Percentiles rank a stretch among this genome's conserved stretches.
Evolutionary conservation across 371 early-diverging fungal genomes (phyloP).

Genomic region (Blakeslea trispora): DNA sequence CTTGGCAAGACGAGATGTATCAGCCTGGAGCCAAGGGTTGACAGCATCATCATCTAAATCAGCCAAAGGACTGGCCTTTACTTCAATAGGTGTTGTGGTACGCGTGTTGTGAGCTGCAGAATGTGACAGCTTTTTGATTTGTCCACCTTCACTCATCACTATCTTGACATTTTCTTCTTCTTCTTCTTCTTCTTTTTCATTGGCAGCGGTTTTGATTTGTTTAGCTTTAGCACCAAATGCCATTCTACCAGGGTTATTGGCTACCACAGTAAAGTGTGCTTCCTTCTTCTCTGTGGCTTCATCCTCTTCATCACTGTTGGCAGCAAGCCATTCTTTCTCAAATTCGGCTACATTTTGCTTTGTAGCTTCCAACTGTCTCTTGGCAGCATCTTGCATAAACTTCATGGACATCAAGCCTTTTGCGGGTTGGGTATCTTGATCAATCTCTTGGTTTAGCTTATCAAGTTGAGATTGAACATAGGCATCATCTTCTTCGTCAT

Average conservation of each 20-base stretch:
- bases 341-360: slow-evolving; percentile 54
- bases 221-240: slow-evolving; percentile 52
- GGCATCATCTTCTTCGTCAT: slow-evolving; percentile 45
- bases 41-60: slow-evolving; percentile 31
- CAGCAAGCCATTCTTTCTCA: slow-evolving; percentile 44
- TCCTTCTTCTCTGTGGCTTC: slow-evolving; percentile 23
- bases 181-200: slow-evolving; percentile 6
- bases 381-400: slow-evolving; percentile 90
- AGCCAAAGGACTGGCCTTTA: slow-evolving; percentile 35
- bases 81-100: slow-evolving; percentile 55
- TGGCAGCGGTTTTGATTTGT: slow-evolving; percentile 18
- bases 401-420: slow-evolving; percentile 94
- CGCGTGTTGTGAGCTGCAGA: slow-evolving; percentile 61
- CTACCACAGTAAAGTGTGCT: slow-evolving; percentile 30
- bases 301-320: slow-evolving; percentile 44
- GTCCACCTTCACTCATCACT: slow-evolving; percentile 60
- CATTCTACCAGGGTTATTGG: slow-evolving; percentile 65
- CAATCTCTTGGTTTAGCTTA: slow-evolving; percentile 48
- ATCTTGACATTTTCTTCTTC: slow-evolving; percentile 8
- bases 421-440: slow-evolving; percentile 57
- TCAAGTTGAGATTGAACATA: slow-evolving; percentile 40
- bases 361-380: slow-evolving; percentile 53
- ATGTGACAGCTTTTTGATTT: slow-evolving; percentile 60
- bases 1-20: slow-evolving; percentile 48
- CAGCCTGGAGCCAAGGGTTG: slow-evolving; percentile 71